A percentile compares a stretch with the other conserved stretches of the same genome.
Evolutionary conservation across 2,329 filamentous ascomycete genomes (phyloP).

Genomic region (Fonsecaea multimorphosa): DNA sequence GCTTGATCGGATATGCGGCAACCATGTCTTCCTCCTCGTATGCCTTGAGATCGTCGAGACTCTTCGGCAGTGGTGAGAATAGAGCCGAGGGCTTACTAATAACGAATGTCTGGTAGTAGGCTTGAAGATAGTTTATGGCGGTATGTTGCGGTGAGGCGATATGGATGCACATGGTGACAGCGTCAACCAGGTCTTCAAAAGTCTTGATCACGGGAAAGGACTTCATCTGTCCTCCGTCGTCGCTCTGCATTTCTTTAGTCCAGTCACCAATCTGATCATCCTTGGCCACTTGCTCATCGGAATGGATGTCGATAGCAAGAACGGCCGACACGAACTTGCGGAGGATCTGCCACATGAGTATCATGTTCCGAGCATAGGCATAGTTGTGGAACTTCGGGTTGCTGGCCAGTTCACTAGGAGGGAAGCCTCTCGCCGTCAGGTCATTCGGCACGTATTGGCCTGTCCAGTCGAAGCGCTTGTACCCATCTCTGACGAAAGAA

Average conservation of each 20-base stretch:
- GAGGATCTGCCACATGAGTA: slow-evolving; percentile 53
- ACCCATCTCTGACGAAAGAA: slow-evolving; percentile 50
- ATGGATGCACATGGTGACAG: slow-evolving; percentile 60
- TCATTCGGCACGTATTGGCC: slow-evolving; percentile 56
- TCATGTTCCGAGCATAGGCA: slow-evolving; percentile 56
- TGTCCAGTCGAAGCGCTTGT: slow-evolving; percentile 54
- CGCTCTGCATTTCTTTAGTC: slow-evolving; percentile 49
- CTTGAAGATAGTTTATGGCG: slow-evolving; percentile 60
- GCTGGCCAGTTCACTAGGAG: slow-evolving; percentile 39
- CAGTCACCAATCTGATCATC: slow-evolving; percentile 49
- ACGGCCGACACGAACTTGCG: slow-evolving; percentile 52
- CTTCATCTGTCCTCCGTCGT: slow-evolving; percentile 46
- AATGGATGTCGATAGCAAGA: slow-evolving; percentile 46
- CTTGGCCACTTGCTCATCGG: slow-evolving; percentile 41
- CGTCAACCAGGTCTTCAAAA: slow-evolving; percentile 52
- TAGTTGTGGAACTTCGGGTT: slow-evolving; percentile 55
- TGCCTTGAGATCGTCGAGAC: slow-evolving; percentile 38
- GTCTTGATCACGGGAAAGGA: slow-evolving; percentile 54
- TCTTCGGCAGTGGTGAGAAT: slow-evolving; percentile 18
- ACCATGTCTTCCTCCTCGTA: slow-evolving; percentile 47
- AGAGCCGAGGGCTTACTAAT: slow-evolving; percentile 46
- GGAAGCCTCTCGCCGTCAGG: slow-evolving; percentile 53
- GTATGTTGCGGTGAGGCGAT: slow-evolving; percentile 59
- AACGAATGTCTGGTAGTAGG: slow-evolving; percentile 59
- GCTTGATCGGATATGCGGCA: slow-evolving; percentile 51